Percentiles rank a stretch among this genome's conserved stretches.
phyloP scores from a whole-genome alignment of 768 basidiomycete species.

The Psilocybe subaeruginosa region DNA sequence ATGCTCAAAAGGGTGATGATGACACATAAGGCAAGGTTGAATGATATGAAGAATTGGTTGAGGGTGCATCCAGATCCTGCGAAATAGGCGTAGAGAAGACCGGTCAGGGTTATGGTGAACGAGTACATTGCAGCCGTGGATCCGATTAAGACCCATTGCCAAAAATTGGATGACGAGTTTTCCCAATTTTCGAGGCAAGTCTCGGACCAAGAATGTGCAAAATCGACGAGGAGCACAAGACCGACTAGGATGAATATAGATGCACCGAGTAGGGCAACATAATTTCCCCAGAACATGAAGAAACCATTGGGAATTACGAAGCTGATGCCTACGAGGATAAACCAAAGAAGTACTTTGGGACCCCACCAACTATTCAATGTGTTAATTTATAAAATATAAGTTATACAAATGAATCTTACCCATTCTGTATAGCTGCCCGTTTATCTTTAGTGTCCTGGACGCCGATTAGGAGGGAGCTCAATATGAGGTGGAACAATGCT shows the following conservation, averaged over 20 bases:
- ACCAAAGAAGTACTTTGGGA: slow-evolving; percentile 90
- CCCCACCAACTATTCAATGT: slow-evolving; percentile 87
- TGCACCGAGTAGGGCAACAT: slow-evolving; percentile 88
- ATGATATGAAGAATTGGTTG: slow-evolving; percentile 97
- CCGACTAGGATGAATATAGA: slow-evolving; percentile 96
- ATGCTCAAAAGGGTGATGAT: slow-evolving; percentile 82
- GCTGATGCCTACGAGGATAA: slow-evolving; percentile 75
- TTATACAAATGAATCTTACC: slow-evolving; percentile 48
- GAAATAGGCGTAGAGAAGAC: slow-evolving; percentile 91
- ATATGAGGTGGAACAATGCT: slow-evolving; percentile 82
- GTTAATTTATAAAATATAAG: slow-evolving; percentile 2
- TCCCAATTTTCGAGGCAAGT: slow-evolving; percentile 97
- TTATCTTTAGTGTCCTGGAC: slow-evolving; percentile 91
- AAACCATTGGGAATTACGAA: slow-evolving; percentile 98
- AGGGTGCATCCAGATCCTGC: slow-evolving; percentile 83
- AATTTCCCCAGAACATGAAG: slow-evolving; percentile 99
- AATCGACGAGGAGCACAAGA: slow-evolving; percentile 96
- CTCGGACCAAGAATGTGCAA: slow-evolving; percentile 98
- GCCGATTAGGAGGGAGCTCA: slow-evolving; percentile 80
- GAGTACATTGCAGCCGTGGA: slow-evolving; percentile 91
- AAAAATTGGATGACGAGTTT: slow-evolving; percentile 77
- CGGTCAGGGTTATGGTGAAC: slow-evolving; percentile 83
- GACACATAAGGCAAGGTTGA: slow-evolving; percentile 84
- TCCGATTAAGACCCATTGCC: slow-evolving; percentile 95
- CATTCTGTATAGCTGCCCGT: slow-evolving; percentile 95